Conservation (phyloP, 805 yeast genomes). For the Saccharomycopsis fodiens region DNA sequence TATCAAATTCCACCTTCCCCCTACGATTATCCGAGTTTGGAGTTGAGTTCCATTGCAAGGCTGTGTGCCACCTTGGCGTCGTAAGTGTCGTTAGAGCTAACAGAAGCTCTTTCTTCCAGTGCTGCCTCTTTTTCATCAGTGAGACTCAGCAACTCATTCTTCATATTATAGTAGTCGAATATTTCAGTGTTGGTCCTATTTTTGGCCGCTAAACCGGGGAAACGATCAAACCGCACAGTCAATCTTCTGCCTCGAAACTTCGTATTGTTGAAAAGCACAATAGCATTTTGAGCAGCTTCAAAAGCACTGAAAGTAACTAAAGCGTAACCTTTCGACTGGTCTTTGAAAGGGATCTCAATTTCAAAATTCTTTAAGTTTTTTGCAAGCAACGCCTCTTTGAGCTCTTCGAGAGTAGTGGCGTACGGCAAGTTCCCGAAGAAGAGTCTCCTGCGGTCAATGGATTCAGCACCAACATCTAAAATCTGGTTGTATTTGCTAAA, state of each 20-base stretch:
- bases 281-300: conserved; percentile 41
- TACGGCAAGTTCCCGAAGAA: conserved; percentile 55
- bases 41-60: background rate
- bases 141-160: no score
- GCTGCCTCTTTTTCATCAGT: background rate
- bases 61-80: conserved; percentile 5
- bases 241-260: conserved; percentile 53
- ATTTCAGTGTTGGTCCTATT: conserved; percentile 10
- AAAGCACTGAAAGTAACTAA: conserved; percentile 45
- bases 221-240: conserved; percentile 54
- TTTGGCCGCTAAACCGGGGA: conserved; percentile 29
- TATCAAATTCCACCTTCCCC: no score
- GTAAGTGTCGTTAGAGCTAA: background rate
- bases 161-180: conserved; percentile 9
- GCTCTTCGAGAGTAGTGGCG: conserved; percentile 31
- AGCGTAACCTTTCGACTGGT: conserved; percentile 56
- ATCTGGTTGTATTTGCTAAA: conserved; percentile 11
- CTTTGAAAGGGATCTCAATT: conserved; percentile 34
- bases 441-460: conserved; percentile 36
- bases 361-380: conserved; percentile 14
- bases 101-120: no score
- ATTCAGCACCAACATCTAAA: conserved; percentile 2
- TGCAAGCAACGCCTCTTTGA: conserved; percentile 17
- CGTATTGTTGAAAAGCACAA: conserved; percentile 41
- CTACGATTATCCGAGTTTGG: background rate